Evolutionary conservation across 2,329 filamentous ascomycete species (phyloP).

Genomic region (Ophiostoma himal-ulmi): DNA sequence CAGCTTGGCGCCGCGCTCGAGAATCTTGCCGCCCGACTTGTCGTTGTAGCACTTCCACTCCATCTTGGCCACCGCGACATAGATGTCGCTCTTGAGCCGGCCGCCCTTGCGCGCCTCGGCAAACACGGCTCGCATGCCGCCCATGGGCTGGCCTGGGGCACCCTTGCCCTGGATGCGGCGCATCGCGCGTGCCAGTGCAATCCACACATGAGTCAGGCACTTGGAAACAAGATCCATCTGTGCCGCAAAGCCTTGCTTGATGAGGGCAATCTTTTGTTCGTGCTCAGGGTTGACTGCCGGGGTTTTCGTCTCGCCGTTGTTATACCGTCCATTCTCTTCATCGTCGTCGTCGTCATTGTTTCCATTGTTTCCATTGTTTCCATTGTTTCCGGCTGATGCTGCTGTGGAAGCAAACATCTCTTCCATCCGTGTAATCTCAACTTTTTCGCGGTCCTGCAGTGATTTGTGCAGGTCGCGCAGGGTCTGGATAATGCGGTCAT

Average conservation of each 20-base stretch:
- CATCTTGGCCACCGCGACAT: conserved; percentile 85
- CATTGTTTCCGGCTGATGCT: conserved; percentile 15
- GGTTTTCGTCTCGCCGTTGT: conserved; percentile 31
- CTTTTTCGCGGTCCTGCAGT: conserved; percentile 56
- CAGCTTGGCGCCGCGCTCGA: conserved; percentile 85
- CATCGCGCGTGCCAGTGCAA: conserved; percentile 88
- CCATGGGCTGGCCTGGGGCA: conserved; percentile 48
- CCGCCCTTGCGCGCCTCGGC: conserved; percentile 81
- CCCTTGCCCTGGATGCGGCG: conserved; percentile 87
- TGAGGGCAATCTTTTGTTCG: conserved; percentile 55
- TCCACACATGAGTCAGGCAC: conserved; percentile 90
- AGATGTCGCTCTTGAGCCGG: conserved; percentile 87
- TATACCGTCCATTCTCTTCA: conserved; percentile 30
- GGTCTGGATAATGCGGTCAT: conserved; percentile 73
- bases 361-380: conserved; percentile 11
- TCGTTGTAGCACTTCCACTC: conserved; percentile 97
- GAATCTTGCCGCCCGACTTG: conserved; percentile 85
- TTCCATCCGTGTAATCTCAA: conserved; percentile 53
- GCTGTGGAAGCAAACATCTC: conserved; percentile 39
- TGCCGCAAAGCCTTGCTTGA: conserved; percentile 61
- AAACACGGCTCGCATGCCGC: conserved; percentile 81
- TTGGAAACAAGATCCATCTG: conserved; percentile 73
- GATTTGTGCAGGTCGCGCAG: conserved; percentile 83
- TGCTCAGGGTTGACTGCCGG: conserved; percentile 37
- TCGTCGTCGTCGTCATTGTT: conserved; percentile 30